These are phyloP conservation scores for Suhomyces maxii DNA, from an alignment of 1,139 yeast species.

Conservation along the genomic window DNA sequence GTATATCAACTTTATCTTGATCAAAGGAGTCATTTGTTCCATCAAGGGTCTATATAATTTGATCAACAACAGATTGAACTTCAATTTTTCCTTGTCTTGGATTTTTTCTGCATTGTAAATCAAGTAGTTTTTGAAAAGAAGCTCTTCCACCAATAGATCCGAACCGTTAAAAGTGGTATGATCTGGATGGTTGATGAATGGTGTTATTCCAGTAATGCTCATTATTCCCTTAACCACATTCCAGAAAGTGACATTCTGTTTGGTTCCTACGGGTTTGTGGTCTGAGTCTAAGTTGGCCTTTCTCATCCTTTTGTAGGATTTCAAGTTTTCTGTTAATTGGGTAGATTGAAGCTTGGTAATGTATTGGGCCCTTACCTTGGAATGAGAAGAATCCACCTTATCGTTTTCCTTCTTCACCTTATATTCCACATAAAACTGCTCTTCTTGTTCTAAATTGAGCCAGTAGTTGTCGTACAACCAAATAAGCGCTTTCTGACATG, in stretches of 20 bases:
- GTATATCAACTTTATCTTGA: slow-evolving; percentile 19
- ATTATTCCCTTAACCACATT: slow-evolving; percentile 23
- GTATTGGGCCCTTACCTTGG: not conserved
- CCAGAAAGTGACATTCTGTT: slow-evolving; percentile 44
- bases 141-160: slow-evolving; percentile 13
- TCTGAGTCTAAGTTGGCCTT: slow-evolving; percentile 44
- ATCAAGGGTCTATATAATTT: slow-evolving; percentile 36
- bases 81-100: slow-evolving; percentile 15
- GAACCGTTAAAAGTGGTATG: slow-evolving; percentile 7
- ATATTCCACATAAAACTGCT: slow-evolving; percentile 24
- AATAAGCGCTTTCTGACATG: slow-evolving; percentile 57
- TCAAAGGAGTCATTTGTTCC: slow-evolving; percentile 28
- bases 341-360: slow-evolving; percentile 1
- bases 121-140: slow-evolving; percentile 28
- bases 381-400: not conserved
- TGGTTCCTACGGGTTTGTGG: slow-evolving; percentile 30
- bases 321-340: slow-evolving; percentile 19
- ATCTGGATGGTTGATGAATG: slow-evolving; percentile 6
- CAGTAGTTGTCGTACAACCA: slow-evolving; percentile 84
- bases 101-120: slow-evolving; percentile 27
- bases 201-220: not conserved
- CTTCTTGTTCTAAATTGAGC: slow-evolving; percentile 43
- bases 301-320: slow-evolving; percentile 39
- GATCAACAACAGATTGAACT: slow-evolving; percentile 29
- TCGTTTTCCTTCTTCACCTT: slow-evolving; percentile 1